Percentiles rank a stretch among this genome's conserved stretches.
Conservation (phyloP, 805 yeast genomes). For the Kregervanrija pseudodelftensis region DNA sequence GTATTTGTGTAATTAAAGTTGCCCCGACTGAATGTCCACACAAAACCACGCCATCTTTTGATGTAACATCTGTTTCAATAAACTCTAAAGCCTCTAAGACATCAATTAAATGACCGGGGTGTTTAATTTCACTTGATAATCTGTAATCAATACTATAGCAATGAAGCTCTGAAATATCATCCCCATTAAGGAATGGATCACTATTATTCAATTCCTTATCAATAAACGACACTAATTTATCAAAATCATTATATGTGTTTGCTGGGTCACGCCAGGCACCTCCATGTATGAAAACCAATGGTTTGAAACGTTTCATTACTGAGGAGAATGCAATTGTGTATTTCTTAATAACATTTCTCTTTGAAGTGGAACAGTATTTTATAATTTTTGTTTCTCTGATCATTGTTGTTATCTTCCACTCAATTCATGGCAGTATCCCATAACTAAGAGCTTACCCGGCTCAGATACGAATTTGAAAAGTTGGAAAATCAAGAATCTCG, state of each 20-base stretch:
- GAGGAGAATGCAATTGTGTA: background rate
- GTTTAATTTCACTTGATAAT: constrained; percentile 51
- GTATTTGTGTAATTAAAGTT: constrained; percentile 50
- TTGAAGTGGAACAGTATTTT: background rate
- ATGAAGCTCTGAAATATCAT: too few species aligned
- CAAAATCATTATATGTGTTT: constrained; percentile 54
- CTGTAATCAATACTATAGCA: constrained; percentile 54
- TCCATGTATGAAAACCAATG: constrained; percentile 62
- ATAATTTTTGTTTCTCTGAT: background rate
- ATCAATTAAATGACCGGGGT: constrained; percentile 59
- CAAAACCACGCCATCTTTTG: constrained; percentile 25
- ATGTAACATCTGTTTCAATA: constrained; percentile 14
- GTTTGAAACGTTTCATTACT: too few species aligned
- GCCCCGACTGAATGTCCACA: constrained; percentile 85
- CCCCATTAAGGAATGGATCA: background rate
- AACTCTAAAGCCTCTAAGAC: constrained; percentile 35
- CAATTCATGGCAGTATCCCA: too few species aligned
- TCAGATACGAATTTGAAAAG: too few species aligned
- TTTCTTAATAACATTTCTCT: background rate
- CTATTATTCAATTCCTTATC: constrained; percentile 12
- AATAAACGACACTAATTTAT: constrained; percentile 22
- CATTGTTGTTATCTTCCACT: background rate
- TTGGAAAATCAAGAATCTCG: too few species aligned
- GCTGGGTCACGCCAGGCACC: constrained; percentile 81
- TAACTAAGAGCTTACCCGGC: too few species aligned